phyloP scores from a whole-genome alignment of 2,329 filamentous ascomycete species.

The Dactylonectria macrodidyma region DNA sequence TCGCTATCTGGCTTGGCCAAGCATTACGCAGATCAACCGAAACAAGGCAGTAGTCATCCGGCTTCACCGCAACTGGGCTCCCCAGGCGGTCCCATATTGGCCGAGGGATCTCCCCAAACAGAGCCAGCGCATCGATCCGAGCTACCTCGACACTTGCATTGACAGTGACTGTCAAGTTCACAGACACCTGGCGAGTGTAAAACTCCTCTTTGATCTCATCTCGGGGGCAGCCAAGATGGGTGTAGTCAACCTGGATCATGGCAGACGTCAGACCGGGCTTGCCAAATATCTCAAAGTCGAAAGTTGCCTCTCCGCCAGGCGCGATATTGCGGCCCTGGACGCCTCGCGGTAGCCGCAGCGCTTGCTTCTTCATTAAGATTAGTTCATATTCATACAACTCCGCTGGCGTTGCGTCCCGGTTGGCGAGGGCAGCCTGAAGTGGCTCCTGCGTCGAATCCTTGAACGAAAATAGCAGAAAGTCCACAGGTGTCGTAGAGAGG shows the following conservation, averaged over 20 bases:
- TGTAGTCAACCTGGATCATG: constrained; percentile 88
- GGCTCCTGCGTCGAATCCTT: constrained; percentile 88
- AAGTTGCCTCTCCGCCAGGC: constrained; percentile 77
- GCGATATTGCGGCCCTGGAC: constrained; percentile 72
- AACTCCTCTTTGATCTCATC: constrained; percentile 80
- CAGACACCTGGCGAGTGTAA: constrained; percentile 85
- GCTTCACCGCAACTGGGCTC: constrained; percentile 54
- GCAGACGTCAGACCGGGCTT: constrained; percentile 87
- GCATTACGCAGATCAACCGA: constrained; percentile 89
- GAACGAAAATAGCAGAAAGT: constrained; percentile 90
- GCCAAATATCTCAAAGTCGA: constrained; percentile 88
- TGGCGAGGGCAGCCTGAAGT: constrained; percentile 81
- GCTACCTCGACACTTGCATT: constrained; percentile 90
- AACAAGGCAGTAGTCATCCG: constrained; percentile 81
- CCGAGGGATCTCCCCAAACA: constrained; percentile 76
- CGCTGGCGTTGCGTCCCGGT: constrained; percentile 81
- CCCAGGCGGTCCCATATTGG: constrained; percentile 69
- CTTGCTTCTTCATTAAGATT: constrained; percentile 81
- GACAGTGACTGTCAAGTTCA: constrained; percentile 89
- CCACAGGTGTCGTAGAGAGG: constrained; percentile 80
- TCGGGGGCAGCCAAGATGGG: constrained; percentile 79
- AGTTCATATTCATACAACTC: constrained; percentile 91
- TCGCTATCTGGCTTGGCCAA: constrained; percentile 85
- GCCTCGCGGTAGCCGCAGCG: constrained; percentile 70
- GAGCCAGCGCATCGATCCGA: constrained; percentile 83